phyloP scores from a whole-genome alignment of 768 basidiomycete genomes.

The Lentinula sp. region DNA sequence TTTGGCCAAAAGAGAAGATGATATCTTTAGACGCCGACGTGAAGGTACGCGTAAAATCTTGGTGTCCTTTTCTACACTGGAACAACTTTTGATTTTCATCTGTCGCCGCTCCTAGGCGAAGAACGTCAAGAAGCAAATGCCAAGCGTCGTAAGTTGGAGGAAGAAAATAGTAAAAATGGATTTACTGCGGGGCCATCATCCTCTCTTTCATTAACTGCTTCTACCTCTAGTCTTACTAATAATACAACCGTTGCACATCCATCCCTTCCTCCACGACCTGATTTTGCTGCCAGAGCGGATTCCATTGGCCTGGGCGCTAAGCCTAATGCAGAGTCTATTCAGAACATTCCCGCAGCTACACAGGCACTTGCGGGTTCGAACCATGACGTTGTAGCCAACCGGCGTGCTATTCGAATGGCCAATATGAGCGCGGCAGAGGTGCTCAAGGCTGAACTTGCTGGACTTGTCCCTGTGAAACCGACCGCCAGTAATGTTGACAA shows the following conservation, averaged over 20 bases:
- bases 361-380: constrained; percentile 84
- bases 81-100: not conserved
- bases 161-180: constrained; percentile 33
- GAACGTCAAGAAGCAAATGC: constrained; percentile 89
- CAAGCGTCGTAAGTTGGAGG: constrained; percentile 76
- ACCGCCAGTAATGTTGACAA: not conserved
- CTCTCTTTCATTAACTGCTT: constrained; percentile 39
- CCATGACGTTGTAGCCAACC: constrained; percentile 84
- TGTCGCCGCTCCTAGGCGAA: constrained; percentile 55
- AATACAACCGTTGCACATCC: constrained; percentile 35
- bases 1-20: constrained; percentile 90
- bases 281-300: constrained; percentile 73
- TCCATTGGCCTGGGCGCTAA: constrained; percentile 70
- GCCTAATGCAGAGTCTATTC: constrained; percentile 50
- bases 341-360: constrained; percentile 53
- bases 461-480: constrained; percentile 30
- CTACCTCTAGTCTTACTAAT: constrained; percentile 32
- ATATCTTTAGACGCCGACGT: constrained; percentile 87
- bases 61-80: not conserved
- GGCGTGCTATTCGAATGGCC: constrained; percentile 87
- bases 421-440: constrained; percentile 96
- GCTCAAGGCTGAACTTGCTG: constrained; percentile 82
- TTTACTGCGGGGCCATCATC: constrained; percentile 42
- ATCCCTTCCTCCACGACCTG: constrained; percentile 62
- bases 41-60: constrained; percentile 62